phyloP scores from a whole-genome alignment of 2,329 filamentous ascomycete species.

The Aspergillus fructus region DNA sequence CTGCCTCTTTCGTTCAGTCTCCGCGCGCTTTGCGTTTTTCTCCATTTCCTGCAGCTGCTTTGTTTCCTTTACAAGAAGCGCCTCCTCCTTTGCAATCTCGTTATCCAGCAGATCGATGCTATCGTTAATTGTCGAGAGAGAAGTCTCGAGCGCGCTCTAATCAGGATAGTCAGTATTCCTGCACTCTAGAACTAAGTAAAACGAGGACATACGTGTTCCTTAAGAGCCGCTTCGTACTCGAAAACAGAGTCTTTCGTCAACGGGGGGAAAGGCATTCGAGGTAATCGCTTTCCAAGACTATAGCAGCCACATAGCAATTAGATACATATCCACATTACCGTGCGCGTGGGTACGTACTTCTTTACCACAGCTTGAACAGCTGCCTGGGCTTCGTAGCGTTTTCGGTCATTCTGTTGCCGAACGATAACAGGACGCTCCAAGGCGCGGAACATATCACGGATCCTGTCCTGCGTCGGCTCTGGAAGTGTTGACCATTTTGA shows the following conservation, averaged over 20 bases:
- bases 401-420: conserved; percentile 42
- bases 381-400: conserved; percentile 43
- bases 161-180: conserved; percentile 14
- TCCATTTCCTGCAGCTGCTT: conserved; percentile 43
- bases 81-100: conserved; percentile 45
- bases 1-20: conserved; percentile 40
- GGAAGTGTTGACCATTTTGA: conserved; percentile 48
- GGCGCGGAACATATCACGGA: conserved; percentile 42
- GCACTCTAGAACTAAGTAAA: neutral
- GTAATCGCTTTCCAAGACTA: conserved; percentile 42
- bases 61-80: conserved; percentile 40
- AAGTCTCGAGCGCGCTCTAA: conserved; percentile 39
- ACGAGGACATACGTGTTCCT: conserved; percentile 39
- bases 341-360: conserved; percentile 33
- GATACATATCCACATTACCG: neutral
- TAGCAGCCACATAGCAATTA: neutral
- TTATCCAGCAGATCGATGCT: conserved; percentile 41
- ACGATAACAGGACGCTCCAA: conserved; percentile 46
- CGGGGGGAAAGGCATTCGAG: conserved; percentile 48
- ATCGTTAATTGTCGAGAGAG: conserved; percentile 40
- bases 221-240: conserved; percentile 44
- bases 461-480: conserved; percentile 42
- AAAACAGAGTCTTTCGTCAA: conserved; percentile 43
- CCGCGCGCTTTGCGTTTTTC: conserved; percentile 42
- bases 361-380: conserved; percentile 42